phyloP scores from a whole-genome alignment of 768 basidiomycete species.

The Kondoa subrosea region DNA sequence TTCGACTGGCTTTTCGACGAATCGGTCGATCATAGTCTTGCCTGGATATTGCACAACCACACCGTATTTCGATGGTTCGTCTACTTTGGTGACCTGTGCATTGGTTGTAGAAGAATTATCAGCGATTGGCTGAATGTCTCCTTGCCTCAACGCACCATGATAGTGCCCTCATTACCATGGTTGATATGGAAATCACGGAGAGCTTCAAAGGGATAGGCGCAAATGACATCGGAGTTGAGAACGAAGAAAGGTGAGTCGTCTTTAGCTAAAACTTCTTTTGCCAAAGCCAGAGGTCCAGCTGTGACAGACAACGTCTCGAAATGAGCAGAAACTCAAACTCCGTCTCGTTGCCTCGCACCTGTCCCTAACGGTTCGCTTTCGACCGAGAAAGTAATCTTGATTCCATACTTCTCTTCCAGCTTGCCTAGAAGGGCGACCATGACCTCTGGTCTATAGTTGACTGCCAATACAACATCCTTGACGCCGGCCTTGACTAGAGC shows the following conservation, averaged over 20 bases:
- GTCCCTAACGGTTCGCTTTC: constrained; percentile 39
- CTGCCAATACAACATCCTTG: constrained; percentile 39
- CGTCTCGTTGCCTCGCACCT: constrained; percentile 27
- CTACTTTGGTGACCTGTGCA: constrained; percentile 37
- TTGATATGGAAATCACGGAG: constrained; percentile 38
- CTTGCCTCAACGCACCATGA: constrained; percentile 31
- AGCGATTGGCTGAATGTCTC: too few species aligned
- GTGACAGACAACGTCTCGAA: background rate
- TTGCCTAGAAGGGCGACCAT: constrained; percentile 38
- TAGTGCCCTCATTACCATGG: constrained; percentile 38
- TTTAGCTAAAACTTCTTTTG: constrained; percentile 37
- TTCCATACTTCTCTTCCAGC: constrained; percentile 36
- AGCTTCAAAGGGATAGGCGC: constrained; percentile 39
- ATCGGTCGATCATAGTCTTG: constrained; percentile 37
- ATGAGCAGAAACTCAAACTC: background rate
- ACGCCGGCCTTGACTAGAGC: constrained; percentile 39
- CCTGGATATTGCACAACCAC: constrained; percentile 37
- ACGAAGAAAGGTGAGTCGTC: constrained; percentile 41
- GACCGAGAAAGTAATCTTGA: constrained; percentile 38
- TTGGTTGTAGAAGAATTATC: too few species aligned
- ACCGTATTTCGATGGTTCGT: constrained; percentile 39
- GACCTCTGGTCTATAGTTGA: constrained; percentile 39
- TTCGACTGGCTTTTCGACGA: constrained; percentile 39
- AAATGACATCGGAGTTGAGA: constrained; percentile 40
- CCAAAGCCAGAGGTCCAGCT: constrained; percentile 39